Evolutionary conservation across 2,329 filamentous ascomycete species (phyloP), one percentile per base, ranked within the genome.

Genomic region (Cladosporium sp.): DNA sequence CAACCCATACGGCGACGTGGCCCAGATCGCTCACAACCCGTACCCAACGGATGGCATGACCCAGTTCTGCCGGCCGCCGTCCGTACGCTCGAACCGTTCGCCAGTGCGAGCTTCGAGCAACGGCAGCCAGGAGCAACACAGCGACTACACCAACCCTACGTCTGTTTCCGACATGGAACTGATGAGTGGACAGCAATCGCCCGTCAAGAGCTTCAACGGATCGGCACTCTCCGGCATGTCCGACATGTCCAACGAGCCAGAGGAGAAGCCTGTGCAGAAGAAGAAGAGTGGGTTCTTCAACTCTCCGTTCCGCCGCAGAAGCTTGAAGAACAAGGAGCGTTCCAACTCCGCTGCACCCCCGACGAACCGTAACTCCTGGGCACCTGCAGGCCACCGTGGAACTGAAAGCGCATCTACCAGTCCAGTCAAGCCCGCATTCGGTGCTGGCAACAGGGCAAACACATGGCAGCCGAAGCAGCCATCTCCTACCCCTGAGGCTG

Each of bases 11-110:
- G 79, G 78, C 3, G 78, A 84, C 19, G 81, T 88, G 55, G 77
- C 83, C 3, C 72, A 82, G 11, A 81, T 95, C 2, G 90, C 92
- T 11, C 90, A 96, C 63, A 95, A 97, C 62, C 89, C 93, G 9
- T 96, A 96, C 67, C 91, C 92, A 0, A 82, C 86, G 69, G 92
- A 97, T 66, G 92, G 91, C 4, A 97, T 97, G 90, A 96, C 92
- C 0, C 95, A 97, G 82, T 86, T 96, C 57, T 97, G 92, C 70
- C 84, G 90, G 55, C 80, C 85, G 37, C 79, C 79, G 46, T 85
- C 83, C n/a, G 83, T 85, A 72, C 81, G 72, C 70, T 85, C 85
- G 22, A 78, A 79, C 18, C 83, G 80, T 42, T 85, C 82, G 56
- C 81, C 84, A 19, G 83, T 81, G 46, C 81, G 90, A 43, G 89